Evolutionary conservation across 78 protist species (phyloP).

Genomic region (Dictyostelium capitatum): DNA sequence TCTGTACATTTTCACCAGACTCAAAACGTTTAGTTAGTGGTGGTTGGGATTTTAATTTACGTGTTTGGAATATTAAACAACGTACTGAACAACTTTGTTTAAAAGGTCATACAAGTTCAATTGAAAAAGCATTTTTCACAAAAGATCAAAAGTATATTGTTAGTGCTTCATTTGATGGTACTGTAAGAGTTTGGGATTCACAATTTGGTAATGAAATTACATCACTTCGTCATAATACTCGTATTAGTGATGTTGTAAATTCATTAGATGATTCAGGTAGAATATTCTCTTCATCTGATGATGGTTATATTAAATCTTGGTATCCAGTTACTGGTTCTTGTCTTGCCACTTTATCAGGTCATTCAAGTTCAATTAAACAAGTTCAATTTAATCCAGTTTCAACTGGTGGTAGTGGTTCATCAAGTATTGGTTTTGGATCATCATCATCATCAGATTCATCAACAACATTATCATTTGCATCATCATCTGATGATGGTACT

Average conservation of each 20-base stretch:
- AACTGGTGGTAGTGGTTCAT: background rate
- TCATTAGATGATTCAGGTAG: background rate
- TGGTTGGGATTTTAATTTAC: conserved; percentile 79
- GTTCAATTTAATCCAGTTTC: conserved; percentile 20
- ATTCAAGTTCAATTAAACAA: conserved; percentile 53
- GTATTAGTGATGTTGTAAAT: conserved; percentile 56
- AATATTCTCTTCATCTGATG: conserved; percentile 75
- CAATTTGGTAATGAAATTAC: conserved; percentile 70
- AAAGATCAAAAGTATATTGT: conserved; percentile 31
- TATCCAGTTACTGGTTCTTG: conserved; percentile 62
- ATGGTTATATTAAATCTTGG: conserved; percentile 72
- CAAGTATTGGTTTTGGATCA: background rate
- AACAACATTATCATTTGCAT: conserved; percentile 31
- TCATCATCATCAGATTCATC: background rate
- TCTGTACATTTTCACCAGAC: conserved; percentile 61
- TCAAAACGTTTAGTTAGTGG: conserved; percentile 58
- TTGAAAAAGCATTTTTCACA: conserved; percentile 61
- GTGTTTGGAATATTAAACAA: conserved; percentile 71
- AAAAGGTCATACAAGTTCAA: conserved; percentile 77
- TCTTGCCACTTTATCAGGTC: conserved; percentile 74
- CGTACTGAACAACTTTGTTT: conserved; percentile 35
- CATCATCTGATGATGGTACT: conserved; percentile 64
- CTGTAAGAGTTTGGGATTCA: conserved; percentile 83
- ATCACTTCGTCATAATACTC: conserved; percentile 45
- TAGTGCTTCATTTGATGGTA: conserved; percentile 71